A percentile compares a stretch with the other conserved stretches of the same genome.
Evolutionary conservation across 1,139 yeast genomes (phyloP).

Genomic region (Candida neerlandica): DNA sequence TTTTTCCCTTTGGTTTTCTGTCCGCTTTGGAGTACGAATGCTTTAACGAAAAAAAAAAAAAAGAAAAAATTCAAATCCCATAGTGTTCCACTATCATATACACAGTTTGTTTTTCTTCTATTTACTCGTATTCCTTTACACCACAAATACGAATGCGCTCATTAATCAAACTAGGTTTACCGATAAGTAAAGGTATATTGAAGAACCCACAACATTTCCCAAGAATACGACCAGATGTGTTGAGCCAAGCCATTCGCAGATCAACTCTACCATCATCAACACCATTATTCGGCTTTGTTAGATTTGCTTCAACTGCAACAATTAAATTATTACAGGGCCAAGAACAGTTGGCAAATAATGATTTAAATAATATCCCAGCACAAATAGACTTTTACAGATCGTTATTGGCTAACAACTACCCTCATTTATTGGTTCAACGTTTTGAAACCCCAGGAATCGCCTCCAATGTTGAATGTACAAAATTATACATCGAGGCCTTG

Average conservation of each 20-base stretch:
- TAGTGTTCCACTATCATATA: background rate
- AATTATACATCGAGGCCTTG: conserved; percentile 77
- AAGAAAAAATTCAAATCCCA: background rate
- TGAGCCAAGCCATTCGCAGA: background rate
- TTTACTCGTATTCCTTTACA: background rate
- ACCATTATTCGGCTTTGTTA: background rate
- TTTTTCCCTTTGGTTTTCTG: background rate
- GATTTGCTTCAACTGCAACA: conserved; percentile 20
- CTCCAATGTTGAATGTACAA: conserved; percentile 73
- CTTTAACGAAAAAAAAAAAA: background rate
- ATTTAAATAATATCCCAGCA: conserved; percentile 61
- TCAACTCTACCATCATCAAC: background rate
- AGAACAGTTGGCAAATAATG: conserved; percentile 82
- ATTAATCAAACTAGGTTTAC: conserved; percentile 3
- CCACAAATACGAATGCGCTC: conserved; percentile 2
- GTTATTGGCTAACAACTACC: conserved; percentile 76
- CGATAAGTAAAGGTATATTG: conserved; percentile 5
- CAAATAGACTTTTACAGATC: conserved; percentile 84
- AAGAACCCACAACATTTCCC: background rate
- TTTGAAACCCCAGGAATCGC: conserved; percentile 93
- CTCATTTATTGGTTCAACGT: conserved; percentile 89
- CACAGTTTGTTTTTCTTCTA: background rate
- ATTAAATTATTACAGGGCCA: conserved; percentile 57
- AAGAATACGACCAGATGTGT: conserved; percentile 1
- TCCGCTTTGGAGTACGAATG: background rate